phyloP scores from a whole-genome alignment of 75 land plant species.

The Chamaecyparis obtusa region DNA sequence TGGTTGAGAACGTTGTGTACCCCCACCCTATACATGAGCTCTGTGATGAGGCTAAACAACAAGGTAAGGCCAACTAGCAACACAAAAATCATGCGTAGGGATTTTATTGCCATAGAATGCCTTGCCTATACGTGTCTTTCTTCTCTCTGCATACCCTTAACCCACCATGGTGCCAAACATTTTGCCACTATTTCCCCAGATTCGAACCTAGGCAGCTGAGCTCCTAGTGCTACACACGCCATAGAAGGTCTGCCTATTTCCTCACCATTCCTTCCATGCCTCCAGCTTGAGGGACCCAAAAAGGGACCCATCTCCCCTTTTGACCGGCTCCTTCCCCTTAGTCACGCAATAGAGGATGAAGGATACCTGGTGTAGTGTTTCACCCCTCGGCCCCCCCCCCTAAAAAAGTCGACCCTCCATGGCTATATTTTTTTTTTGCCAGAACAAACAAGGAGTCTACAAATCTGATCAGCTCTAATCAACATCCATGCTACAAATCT shows the following conservation, averaged over 20 bases:
- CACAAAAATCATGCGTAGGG: background rate
- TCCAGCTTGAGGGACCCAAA: too few species aligned
- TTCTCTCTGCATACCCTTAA: background rate
- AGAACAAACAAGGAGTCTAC: too few species aligned
- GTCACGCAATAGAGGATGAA: too few species aligned
- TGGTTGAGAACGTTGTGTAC: background rate
- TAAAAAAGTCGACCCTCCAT: too few species aligned
- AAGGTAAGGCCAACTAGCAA: background rate
- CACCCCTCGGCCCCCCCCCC: too few species aligned
- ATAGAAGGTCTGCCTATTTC: background rate
- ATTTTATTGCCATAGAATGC: background rate
- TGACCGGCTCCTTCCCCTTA: too few species aligned
- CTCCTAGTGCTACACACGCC: background rate
- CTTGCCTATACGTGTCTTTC: background rate
- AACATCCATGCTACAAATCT: too few species aligned
- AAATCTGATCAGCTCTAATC: too few species aligned
- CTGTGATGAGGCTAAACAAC: background rate
- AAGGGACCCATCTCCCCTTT: too few species aligned
- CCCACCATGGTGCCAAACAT: background rate
- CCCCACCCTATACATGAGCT: conserved; percentile 6
- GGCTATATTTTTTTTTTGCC: too few species aligned
- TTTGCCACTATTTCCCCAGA: background rate
- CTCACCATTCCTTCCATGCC: background rate
- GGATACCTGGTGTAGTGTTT: too few species aligned
- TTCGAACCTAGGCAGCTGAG: background rate